Conservation (phyloP, 257 asterid species). For the Sherardia arvensis region DNA sequence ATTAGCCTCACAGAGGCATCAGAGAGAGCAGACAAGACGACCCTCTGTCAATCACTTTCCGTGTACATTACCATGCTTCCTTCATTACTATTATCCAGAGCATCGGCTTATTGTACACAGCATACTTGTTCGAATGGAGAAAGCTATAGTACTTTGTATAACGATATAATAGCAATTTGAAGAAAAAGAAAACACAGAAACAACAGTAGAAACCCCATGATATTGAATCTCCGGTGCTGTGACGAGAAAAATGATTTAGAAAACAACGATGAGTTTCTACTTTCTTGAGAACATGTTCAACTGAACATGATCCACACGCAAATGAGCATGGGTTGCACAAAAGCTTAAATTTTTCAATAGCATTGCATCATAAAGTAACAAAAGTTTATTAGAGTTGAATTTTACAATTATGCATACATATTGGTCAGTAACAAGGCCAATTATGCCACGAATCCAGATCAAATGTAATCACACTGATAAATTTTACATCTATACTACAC, state of each 20-base stretch:
- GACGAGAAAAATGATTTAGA: no score
- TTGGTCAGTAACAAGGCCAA: no score
- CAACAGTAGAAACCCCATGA: no score
- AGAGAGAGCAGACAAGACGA: conserved; percentile 35
- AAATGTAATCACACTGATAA: neutral
- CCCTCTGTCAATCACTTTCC: conserved; percentile 18
- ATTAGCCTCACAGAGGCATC: conserved; percentile 19
- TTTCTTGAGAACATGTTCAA: neutral
- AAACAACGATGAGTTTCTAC: no score
- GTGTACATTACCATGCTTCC: conserved; percentile 36
- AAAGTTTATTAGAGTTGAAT: no score
- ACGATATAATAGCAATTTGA: no score
- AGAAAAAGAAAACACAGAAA: neutral
- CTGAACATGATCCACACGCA: neutral
- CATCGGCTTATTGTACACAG: conserved; percentile 33
- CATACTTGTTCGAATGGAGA: no score
- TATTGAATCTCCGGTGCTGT: neutral
- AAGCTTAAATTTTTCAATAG: neutral
- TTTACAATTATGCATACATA: neutral
- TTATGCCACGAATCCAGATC: neutral
- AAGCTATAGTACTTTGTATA: no score
- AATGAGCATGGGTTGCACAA: neutral
- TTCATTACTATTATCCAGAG: conserved; percentile 28
- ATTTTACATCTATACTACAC: neutral
- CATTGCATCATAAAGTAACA: neutral